These are phyloP conservation scores for Phalaenopsis equestris DNA, from an alignment of 106 monocot species.

Conservation along the genomic window DNA sequence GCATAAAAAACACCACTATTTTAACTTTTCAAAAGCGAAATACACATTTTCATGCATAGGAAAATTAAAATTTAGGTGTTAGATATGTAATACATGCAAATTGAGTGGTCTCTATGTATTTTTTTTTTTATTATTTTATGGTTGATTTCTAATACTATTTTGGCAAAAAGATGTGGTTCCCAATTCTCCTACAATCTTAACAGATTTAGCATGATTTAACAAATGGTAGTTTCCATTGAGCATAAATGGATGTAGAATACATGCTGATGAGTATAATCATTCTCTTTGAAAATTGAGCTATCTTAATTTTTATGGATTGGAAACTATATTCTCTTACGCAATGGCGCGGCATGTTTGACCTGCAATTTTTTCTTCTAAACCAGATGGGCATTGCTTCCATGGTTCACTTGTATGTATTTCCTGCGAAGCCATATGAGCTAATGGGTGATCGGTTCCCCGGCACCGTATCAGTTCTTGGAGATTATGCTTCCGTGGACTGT, in stretches of 20 bases:
- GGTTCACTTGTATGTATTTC: slow-evolving; percentile 87
- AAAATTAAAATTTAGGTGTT: too few species aligned
- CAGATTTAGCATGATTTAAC: neutral
- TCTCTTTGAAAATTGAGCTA: neutral
- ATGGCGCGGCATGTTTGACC: neutral
- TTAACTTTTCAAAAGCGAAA: too few species aligned
- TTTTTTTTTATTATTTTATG: neutral
- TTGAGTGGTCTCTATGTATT: too few species aligned
- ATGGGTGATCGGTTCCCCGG: slow-evolving; percentile 66
- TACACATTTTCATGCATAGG: too few species aligned
- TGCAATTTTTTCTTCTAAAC: slow-evolving; percentile 32
- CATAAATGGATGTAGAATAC: neutral
- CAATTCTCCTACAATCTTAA: neutral
- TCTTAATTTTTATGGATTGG: slow-evolving; percentile 1
- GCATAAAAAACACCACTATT: too few species aligned
- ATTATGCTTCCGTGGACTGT: slow-evolving; percentile 81
- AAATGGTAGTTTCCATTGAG: neutral
- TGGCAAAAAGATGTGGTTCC: neutral
- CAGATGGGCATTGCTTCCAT: slow-evolving; percentile 93
- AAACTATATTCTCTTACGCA: neutral
- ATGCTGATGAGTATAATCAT: neutral
- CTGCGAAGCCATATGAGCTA: slow-evolving; percentile 74
- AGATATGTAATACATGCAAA: too few species aligned
- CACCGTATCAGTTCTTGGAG: slow-evolving; percentile 74
- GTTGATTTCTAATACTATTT: neutral